Percentiles rank a stretch among this genome's conserved stretches.
These are phyloP conservation scores for Pleurotus cornucopiae DNA, from an alignment of 768 basidiomycete genomes.

Conservation along the genomic window DNA sequence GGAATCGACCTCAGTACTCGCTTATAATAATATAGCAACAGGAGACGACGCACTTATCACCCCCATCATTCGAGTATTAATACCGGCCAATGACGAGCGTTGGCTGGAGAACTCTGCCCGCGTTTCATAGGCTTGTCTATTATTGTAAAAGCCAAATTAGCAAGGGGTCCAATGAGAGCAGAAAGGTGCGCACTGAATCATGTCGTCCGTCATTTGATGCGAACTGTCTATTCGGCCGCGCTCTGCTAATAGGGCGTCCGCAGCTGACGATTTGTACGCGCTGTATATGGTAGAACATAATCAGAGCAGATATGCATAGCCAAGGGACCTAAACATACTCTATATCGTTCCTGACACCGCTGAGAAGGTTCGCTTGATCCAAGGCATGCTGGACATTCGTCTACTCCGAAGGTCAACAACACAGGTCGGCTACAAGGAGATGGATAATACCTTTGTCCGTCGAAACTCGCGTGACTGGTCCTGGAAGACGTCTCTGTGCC, in stretches of 20 bases:
- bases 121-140: constrained; percentile 91
- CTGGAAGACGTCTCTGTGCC: constrained; percentile 86
- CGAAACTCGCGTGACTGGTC: constrained; percentile 83
- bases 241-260: constrained; percentile 85
- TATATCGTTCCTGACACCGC: constrained; percentile 92
- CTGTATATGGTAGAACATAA: constrained; percentile 32
- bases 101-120: constrained; percentile 89
- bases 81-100: constrained; percentile 64
- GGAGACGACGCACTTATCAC: constrained; percentile 63
- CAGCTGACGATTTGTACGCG: constrained; percentile 85
- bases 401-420: constrained; percentile 28
- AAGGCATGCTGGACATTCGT: constrained; percentile 78
- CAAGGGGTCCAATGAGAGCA: background rate
- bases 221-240: constrained; percentile 87
- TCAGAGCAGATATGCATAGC: background rate
- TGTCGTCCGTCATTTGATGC: constrained; percentile 91
- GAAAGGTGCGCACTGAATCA: constrained; percentile 63
- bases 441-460: constrained; percentile 68
- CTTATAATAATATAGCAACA: background rate
- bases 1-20: background rate
- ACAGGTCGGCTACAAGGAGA: background rate
- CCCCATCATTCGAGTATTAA: constrained; percentile 80
- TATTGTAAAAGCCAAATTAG: constrained; percentile 3
- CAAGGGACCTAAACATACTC: constrained; percentile 51
- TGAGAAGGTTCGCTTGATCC: constrained; percentile 83